Evolutionary conservation across 78 protist species (phyloP).

Genomic region (Tieghemostelium lacteum): DNA sequence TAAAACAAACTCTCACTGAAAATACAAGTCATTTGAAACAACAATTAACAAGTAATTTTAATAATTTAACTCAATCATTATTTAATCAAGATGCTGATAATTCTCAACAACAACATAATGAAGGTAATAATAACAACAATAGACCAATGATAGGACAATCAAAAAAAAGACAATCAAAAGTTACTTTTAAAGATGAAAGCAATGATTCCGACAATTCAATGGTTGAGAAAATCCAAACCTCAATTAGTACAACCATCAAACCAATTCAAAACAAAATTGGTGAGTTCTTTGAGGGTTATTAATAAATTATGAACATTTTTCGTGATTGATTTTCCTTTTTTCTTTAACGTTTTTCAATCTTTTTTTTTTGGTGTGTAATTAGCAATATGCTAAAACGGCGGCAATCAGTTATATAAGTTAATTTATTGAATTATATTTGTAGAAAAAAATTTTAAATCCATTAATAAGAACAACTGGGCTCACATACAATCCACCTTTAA

Average conservation of each 20-base stretch:
- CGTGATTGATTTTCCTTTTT: too few species aligned
- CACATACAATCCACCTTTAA: too few species aligned
- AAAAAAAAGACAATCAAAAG: background rate
- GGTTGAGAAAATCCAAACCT: background rate
- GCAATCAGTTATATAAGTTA: too few species aligned
- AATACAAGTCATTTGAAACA: background rate
- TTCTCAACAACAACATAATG: background rate
- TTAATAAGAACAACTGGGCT: too few species aligned
- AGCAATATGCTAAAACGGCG: too few species aligned
- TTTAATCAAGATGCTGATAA: background rate
- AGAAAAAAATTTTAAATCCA: too few species aligned
- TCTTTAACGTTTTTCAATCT: too few species aligned
- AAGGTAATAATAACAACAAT: background rate
- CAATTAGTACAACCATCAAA: background rate
- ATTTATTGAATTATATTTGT: too few species aligned
- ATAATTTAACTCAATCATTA: background rate
- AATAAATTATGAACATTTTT: background rate
- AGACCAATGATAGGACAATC: background rate
- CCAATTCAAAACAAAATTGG: background rate
- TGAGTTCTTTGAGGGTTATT: conserved; percentile 46
- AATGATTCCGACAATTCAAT: background rate
- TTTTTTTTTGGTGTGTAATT: too few species aligned
- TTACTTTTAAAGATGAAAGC: background rate
- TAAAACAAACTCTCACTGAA: background rate
- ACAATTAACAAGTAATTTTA: background rate